phyloP scores from a whole-genome alignment of 129 eudicot genomes.

The Flaveria ramosissima region DNA sequence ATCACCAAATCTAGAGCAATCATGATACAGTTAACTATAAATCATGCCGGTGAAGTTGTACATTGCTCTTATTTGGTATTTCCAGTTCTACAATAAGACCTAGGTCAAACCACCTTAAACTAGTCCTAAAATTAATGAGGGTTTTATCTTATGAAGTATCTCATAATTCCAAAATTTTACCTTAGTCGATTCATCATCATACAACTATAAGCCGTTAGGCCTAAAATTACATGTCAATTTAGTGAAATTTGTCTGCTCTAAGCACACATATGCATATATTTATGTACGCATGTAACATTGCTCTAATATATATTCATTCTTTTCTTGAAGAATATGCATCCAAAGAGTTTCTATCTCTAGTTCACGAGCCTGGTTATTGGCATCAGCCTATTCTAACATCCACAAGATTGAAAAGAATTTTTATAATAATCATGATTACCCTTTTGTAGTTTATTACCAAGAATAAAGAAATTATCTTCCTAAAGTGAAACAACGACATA shows the following conservation, averaged over 20 bases:
- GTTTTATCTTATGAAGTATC: not conserved
- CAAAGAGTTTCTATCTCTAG: not conserved
- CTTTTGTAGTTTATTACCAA: too few relatives aligned
- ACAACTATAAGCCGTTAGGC: not conserved
- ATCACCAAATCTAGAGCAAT: not conserved
- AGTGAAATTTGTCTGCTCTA: not conserved
- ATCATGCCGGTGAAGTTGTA: not conserved
- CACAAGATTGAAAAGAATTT: not conserved
- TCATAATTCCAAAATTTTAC: not conserved
- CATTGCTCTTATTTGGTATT: not conserved
- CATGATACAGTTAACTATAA: not conserved
- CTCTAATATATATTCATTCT: not conserved
- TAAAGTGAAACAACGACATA: constrained; percentile 1
- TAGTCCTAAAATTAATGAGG: not conserved
- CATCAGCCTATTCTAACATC: not conserved
- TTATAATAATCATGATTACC: not conserved
- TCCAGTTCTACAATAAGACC: not conserved
- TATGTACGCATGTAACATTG: not conserved
- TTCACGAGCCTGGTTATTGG: not conserved
- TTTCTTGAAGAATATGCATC: not conserved
- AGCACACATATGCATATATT: too few relatives aligned
- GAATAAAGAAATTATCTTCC: not conserved
- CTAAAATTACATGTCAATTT: not conserved
- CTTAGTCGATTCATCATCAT: not conserved
- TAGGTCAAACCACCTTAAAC: not conserved